These are phyloP conservation scores for Rhizoclosmatium sp. DNA, from an alignment of 192 early-diverging fungal species.

Conservation along the genomic window DNA sequence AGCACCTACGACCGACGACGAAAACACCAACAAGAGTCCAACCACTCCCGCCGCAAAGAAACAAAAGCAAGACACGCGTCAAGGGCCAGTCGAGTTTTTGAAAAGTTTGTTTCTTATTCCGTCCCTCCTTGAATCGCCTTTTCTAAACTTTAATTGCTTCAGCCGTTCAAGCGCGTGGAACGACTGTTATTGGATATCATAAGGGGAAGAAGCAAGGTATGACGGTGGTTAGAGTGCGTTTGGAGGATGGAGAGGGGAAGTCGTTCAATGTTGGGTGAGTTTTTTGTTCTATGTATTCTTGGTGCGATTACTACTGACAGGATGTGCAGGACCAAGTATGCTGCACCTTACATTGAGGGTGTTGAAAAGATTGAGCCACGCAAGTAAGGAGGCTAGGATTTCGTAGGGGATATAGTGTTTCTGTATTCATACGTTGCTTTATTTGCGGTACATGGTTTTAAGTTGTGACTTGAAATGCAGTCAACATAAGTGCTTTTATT, in stretches of 20 bases:
- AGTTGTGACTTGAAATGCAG: background rate
- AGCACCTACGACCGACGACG: no score
- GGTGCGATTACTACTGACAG: background rate
- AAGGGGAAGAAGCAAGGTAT: constrained; percentile 11
- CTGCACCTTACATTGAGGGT: no score
- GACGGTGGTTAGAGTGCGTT: background rate
- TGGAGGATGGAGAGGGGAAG: background rate
- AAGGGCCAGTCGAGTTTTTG: background rate
- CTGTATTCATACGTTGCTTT: no score
- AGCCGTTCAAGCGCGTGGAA: background rate
- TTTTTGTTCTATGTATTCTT: background rate
- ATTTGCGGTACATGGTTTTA: no score
- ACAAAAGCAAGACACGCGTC: no score
- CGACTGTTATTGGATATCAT: background rate
- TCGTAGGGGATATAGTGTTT: no score
- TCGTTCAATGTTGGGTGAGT: constrained; percentile 1
- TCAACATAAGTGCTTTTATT: background rate
- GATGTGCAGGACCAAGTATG: background rate
- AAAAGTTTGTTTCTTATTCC: background rate
- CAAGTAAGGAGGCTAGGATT: no score
- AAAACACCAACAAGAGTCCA: no score
- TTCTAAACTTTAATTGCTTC: background rate
- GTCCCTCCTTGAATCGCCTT: background rate
- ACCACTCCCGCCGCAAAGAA: no score
- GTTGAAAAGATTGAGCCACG: no score